Evolutionary conservation across 371 early-diverging fungal species (phyloP).

Genomic region (Haplosporangium sp.): DNA sequence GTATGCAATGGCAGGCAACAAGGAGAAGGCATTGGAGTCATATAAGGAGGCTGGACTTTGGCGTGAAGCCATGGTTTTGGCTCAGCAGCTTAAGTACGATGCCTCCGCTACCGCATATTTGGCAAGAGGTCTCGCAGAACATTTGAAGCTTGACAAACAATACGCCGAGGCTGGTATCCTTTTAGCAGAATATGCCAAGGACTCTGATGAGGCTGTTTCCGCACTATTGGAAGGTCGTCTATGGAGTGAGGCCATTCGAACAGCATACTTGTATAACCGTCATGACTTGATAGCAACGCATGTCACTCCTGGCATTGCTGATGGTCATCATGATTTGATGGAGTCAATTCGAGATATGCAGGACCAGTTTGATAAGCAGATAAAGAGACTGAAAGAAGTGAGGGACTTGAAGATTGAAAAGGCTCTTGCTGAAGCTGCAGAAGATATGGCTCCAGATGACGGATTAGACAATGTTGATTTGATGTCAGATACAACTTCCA

Average conservation of each 20-base stretch:
- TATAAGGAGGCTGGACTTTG: slow-evolving; percentile 76
- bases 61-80: slow-evolving; percentile 79
- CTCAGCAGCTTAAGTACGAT: slow-evolving; percentile 68
- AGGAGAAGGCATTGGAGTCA: slow-evolving; percentile 73
- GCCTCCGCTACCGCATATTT: slow-evolving; percentile 62
- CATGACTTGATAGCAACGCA: slow-evolving; percentile 80
- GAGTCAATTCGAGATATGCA: slow-evolving; percentile 83
- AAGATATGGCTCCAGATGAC: slow-evolving; percentile 65
- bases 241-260: slow-evolving; percentile 81
- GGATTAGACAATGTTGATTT: slow-evolving; percentile 88
- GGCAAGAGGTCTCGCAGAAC: slow-evolving; percentile 63
- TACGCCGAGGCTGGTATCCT: slow-evolving; percentile 73
- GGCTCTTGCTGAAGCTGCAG: slow-evolving; percentile 39
- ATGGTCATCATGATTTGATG: slow-evolving; percentile 68
- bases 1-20: slow-evolving; percentile 74
- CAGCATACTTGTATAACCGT: slow-evolving; percentile 67
- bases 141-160: slow-evolving; percentile 66
- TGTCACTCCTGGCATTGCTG: slow-evolving; percentile 78
- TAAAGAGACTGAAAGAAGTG: slow-evolving; percentile 66
- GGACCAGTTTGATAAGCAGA: slow-evolving; percentile 77
- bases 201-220: slow-evolving; percentile 75
- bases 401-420: slow-evolving; percentile 51
- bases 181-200: slow-evolving; percentile 74
- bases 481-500: slow-evolving; percentile 93
- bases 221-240: slow-evolving; percentile 72